Evolutionary conservation across 352 stramenopile genomes (phyloP).

Genomic region (Thraustochytrium sp.): DNA sequence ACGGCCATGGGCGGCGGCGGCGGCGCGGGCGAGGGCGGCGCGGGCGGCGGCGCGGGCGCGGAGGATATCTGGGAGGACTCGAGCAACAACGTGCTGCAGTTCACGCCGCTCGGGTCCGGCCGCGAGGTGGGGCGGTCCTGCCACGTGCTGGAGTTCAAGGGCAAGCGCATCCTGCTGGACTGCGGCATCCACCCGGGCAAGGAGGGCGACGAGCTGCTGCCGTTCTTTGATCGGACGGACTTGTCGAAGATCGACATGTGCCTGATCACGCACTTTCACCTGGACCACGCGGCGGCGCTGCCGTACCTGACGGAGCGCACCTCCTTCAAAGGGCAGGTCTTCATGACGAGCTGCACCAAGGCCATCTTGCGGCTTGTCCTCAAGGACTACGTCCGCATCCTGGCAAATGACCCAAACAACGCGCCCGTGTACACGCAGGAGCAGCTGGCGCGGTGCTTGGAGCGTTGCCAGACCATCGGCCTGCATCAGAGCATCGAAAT

Average conservation of each 20-base stretch:
- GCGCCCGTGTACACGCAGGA: conserved; percentile 66
- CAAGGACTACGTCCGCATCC: conserved; percentile 83
- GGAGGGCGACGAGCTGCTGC: conserved; percentile 92
- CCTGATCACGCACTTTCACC: conserved; percentile 98
- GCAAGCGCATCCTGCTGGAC: conserved; percentile 93
- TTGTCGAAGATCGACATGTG: conserved; percentile 89
- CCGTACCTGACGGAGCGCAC: conserved; percentile 98
- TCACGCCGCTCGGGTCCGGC: conserved; percentile 90
- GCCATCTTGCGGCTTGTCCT: conserved; percentile 96
- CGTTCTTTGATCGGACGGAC: conserved; percentile 96
- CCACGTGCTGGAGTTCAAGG: conserved; percentile 98
- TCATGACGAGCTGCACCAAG: conserved; percentile 99
- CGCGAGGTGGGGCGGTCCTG: conserved; percentile 99
- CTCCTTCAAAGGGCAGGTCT: conserved; percentile 90
- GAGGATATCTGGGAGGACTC: conserved; percentile 41
- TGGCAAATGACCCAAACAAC: conserved; percentile 43
- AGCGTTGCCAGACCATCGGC: conserved; percentile 97
- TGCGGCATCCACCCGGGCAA: conserved; percentile 80
- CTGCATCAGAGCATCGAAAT: conserved; percentile 87
- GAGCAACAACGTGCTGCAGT: conserved; percentile 61
- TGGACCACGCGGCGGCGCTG: conserved; percentile 97
- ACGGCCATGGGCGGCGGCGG: not conserved
- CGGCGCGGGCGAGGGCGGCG: not conserved
- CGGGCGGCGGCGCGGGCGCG: conserved; percentile 12
- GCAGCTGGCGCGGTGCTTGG: conserved; percentile 90